Conservation (phyloP, 1,284 basidiomycete genomes). For the Stygiomarasmius scandens region DNA sequence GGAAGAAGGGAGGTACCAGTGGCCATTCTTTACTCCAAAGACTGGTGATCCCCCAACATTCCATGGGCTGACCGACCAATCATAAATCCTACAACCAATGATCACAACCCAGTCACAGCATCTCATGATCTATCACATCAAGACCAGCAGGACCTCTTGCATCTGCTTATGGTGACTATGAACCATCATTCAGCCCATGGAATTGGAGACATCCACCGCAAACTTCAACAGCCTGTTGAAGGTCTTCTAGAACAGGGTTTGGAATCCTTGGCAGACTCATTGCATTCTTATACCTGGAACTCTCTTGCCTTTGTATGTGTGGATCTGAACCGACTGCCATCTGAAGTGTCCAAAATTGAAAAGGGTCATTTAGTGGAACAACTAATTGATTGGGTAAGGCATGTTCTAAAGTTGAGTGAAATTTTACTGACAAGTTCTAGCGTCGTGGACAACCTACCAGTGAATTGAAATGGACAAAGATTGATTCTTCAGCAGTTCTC, state of each 20-base stretch:
- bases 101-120: background rate
- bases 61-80: slow-evolving; percentile 4
- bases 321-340: slow-evolving; percentile 8
- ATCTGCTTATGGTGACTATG: background rate
- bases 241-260: background rate
- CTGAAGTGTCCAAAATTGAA: background rate
- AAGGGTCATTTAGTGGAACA: slow-evolving; percentile 3
- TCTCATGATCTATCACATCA: background rate
- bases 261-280: background rate
- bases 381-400: slow-evolving; percentile 9
- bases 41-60: background rate
- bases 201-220: slow-evolving; percentile 7
- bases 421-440: background rate
- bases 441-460: background rate
- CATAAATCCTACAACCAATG: background rate
- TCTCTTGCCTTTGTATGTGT: slow-evolving; percentile 8
- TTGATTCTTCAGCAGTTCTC: slow-evolving; percentile 2
- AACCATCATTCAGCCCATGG: slow-evolving; percentile 6
- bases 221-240: slow-evolving; percentile 1
- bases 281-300: background rate
- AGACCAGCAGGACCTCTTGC: background rate
- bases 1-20: background rate
- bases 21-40: slow-evolving; percentile 11
- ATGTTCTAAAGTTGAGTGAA: too few relatives aligned
- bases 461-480: background rate